phyloP scores from a whole-genome alignment of 2,329 filamentous ascomycete genomes.

The Alternaria dauci region DNA sequence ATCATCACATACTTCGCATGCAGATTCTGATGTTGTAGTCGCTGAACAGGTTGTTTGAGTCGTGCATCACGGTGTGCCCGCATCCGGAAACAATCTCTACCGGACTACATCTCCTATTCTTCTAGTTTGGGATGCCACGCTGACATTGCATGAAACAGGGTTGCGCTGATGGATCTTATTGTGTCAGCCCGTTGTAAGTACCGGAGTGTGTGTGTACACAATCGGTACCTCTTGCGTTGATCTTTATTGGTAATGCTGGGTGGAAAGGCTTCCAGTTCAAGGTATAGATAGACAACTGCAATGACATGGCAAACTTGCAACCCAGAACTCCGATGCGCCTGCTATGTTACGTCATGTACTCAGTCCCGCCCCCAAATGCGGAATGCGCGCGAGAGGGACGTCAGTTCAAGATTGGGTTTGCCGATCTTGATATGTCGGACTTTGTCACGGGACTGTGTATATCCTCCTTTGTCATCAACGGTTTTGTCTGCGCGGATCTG shows the following conservation, averaged over 20 bases:
- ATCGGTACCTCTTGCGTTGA: background rate
- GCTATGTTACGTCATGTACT: too few relatives aligned
- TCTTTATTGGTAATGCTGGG: background rate
- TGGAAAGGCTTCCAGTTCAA: background rate
- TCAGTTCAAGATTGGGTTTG: background rate
- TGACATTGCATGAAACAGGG: background rate
- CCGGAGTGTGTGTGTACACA: background rate
- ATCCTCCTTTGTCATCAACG: background rate
- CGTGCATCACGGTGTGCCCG: background rate
- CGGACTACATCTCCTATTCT: background rate
- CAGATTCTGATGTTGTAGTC: background rate
- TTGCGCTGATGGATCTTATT: background rate
- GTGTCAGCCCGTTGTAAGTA: background rate
- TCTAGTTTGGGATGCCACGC: background rate
- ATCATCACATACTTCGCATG: background rate
- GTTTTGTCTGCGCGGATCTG: constrained; percentile 4
- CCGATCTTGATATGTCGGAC: background rate
- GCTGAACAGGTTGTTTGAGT: background rate
- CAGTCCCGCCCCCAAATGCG: background rate
- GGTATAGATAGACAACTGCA: background rate
- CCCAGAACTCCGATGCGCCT: background rate
- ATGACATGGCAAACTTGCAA: background rate
- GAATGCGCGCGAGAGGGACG: background rate
- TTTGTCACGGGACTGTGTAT: background rate
- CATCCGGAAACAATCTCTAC: too few relatives aligned